A percentile compares a stretch with the other conserved stretches of the same genome.
phyloP scores from a whole-genome alignment of 2,329 filamentous ascomycete species.

The Trichoderma atrobrunneum region DNA sequence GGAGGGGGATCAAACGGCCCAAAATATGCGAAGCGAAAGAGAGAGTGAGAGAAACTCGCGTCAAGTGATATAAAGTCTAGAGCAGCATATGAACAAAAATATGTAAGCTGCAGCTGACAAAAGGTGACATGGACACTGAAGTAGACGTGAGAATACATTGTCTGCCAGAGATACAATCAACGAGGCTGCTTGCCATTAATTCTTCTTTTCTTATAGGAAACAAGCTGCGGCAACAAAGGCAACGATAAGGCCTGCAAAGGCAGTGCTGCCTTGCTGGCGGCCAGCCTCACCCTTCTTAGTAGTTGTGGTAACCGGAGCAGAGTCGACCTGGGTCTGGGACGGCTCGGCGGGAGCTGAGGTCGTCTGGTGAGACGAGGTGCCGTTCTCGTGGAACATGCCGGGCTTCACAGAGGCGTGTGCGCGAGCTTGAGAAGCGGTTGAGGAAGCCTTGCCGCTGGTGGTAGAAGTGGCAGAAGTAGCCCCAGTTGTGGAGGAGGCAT shows the following conservation, averaged over 20 bases:
- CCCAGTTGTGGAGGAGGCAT: neutral
- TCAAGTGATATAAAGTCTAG: constrained; percentile 16
- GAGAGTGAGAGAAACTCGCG: neutral
- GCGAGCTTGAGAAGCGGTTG: constrained; percentile 37
- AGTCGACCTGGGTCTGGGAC: constrained; percentile 27
- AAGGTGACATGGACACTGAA: constrained; percentile 19
- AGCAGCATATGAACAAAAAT: constrained; percentile 14
- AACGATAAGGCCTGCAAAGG: constrained; percentile 53
- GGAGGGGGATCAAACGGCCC: neutral
- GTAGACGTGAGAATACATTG: constrained; percentile 9
- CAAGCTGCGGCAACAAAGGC: constrained; percentile 54
- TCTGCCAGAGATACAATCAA: constrained; percentile 17
- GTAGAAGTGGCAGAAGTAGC: constrained; percentile 16
- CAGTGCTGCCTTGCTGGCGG: constrained; percentile 48
- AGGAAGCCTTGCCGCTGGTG: constrained; percentile 14
- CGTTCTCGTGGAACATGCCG: constrained; percentile 56
- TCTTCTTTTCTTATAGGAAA: constrained; percentile 38
- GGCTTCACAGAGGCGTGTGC: constrained; percentile 34
- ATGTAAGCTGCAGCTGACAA: constrained; percentile 13
- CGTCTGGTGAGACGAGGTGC: constrained; percentile 28
- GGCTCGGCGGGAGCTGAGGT: constrained; percentile 19
- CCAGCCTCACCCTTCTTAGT: constrained; percentile 45
- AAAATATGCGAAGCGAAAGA: constrained; percentile 12
- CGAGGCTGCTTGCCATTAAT: constrained; percentile 21
- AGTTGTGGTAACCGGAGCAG: constrained; percentile 34